These are phyloP conservation scores for Pseudonitzschia delicatissima DNA, from an alignment of 108 stramenopile species.

Conservation along the genomic window DNA sequence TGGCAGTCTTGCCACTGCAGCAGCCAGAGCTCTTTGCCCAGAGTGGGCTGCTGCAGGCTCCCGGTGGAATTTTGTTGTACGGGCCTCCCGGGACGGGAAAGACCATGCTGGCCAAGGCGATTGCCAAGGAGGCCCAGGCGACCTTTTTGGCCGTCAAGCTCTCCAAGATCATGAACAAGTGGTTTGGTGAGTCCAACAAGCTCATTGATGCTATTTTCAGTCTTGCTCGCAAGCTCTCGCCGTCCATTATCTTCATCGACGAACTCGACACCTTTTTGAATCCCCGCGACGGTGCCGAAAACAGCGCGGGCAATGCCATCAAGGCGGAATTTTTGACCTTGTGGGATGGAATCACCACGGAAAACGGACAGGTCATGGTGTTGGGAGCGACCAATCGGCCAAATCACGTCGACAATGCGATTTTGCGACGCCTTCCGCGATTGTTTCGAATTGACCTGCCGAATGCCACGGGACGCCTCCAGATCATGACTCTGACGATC, in stretches of 20 bases:
- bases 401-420: slow-evolving; percentile 89
- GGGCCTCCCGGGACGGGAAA: slow-evolving; percentile 87
- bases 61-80: slow-evolving; percentile 93
- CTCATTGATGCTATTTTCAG: slow-evolving; percentile 90
- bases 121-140: slow-evolving; percentile 94
- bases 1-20: slow-evolving; percentile 89
- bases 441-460: slow-evolving; percentile 86
- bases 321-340: slow-evolving; percentile 94
- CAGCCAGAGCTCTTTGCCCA: slow-evolving; percentile 79
- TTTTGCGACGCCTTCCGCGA: slow-evolving; percentile 92
- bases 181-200: slow-evolving; percentile 96
- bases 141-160: slow-evolving; percentile 93
- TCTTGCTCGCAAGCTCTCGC: slow-evolving; percentile 89
- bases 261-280: slow-evolving; percentile 94
- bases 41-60: slow-evolving; percentile 64
- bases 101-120: slow-evolving; percentile 97
- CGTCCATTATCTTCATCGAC: slow-evolving; percentile 96
- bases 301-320: slow-evolving; percentile 74
- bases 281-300: slow-evolving; percentile 66
- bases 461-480: slow-evolving; percentile 49
- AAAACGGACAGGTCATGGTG: slow-evolving; percentile 69
- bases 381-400: slow-evolving; percentile 97
- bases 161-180: slow-evolving; percentile 92
- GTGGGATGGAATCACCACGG: slow-evolving; percentile 88
- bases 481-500: slow-evolving; percentile 81